phyloP scores from a whole-genome alignment of 1,284 basidiomycete genomes.

The Trichosporon sp. region DNA sequence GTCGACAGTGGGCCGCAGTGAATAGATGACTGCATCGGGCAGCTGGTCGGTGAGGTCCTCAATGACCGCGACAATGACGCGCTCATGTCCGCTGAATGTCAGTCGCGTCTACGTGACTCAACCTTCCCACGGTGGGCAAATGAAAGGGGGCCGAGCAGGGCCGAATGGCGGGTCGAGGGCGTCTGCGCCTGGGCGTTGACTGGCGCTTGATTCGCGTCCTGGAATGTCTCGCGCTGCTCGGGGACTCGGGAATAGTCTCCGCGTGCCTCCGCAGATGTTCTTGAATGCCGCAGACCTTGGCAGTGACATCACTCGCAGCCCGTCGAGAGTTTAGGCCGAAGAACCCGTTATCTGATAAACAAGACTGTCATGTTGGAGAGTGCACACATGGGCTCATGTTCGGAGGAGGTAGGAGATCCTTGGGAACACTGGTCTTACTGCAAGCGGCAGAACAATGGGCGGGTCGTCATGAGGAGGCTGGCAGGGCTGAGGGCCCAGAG shows the following conservation, averaged over 20 bases:
- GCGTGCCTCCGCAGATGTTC: neutral
- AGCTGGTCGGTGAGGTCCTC: too few species aligned
- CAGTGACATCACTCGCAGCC: neutral
- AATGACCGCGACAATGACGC: neutral
- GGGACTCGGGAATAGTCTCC: neutral
- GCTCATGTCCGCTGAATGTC: too few species aligned
- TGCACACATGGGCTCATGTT: neutral
- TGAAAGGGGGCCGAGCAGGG: neutral
- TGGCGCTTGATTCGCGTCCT: neutral
- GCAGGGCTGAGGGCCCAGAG: neutral
- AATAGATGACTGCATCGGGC: too few species aligned
- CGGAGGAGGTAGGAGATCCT: neutral
- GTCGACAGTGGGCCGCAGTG: too few species aligned
- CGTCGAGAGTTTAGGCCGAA: neutral
- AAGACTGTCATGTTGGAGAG: neutral
- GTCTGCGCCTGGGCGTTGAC: neutral
- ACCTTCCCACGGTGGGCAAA: neutral
- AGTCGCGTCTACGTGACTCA: neutral
- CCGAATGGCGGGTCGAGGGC: neutral
- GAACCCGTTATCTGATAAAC: slow-evolving; percentile 7
- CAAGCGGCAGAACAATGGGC: neutral
- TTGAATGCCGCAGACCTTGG: neutral
- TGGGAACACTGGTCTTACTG: neutral
- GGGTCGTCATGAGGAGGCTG: neutral
- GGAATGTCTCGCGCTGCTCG: neutral